These are phyloP conservation scores for Pyrenochaeta sp. DNA, from an alignment of 2,329 filamentous ascomycete species.

Conservation along the genomic window DNA sequence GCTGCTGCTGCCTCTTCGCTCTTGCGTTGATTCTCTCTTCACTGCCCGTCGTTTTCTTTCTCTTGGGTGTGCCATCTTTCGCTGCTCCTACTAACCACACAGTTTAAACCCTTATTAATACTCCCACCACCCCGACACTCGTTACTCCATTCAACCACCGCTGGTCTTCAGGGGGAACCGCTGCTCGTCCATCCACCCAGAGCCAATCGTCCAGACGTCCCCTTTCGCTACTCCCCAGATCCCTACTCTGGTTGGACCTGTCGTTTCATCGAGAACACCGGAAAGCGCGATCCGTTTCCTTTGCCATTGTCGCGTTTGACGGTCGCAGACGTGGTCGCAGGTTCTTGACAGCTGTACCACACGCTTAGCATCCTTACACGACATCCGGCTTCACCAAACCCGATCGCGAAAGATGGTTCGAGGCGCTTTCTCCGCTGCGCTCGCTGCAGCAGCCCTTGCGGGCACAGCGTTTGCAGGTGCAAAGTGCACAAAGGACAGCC, in stretches of 20 bases:
- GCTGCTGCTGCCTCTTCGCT: neutral
- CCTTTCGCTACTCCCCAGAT: conserved; percentile 22
- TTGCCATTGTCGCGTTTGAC: conserved; percentile 2
- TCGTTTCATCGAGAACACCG: conserved; percentile 29
- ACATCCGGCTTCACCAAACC: conserved; percentile 30
- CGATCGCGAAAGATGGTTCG: conserved; percentile 40
- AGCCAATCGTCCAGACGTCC: conserved; percentile 5
- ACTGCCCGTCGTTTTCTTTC: conserved; percentile 5
- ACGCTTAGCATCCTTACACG: conserved; percentile 41
- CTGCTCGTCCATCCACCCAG: neutral
- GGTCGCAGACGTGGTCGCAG: conserved; percentile 8
- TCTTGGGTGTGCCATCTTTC: conserved; percentile 9
- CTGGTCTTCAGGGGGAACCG: conserved; percentile 21
- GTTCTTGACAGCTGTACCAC: conserved; percentile 39
- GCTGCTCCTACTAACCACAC: conserved; percentile 8
- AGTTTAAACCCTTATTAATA: conserved; percentile 5
- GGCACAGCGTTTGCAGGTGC: conserved; percentile 39
- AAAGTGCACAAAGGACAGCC: conserved; percentile 59
- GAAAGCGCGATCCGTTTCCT: conserved; percentile 9
- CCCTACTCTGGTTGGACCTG: conserved; percentile 19
- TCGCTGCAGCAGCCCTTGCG: conserved; percentile 38
- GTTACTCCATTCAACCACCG: conserved; percentile 21
- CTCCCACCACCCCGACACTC: conserved; percentile 27
- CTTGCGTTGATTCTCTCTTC: neutral
- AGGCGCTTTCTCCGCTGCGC: conserved; percentile 33